These are phyloP conservation scores for Nicotiana knightiana DNA, from an alignment of 257 asterid species.

Conservation along the genomic window DNA sequence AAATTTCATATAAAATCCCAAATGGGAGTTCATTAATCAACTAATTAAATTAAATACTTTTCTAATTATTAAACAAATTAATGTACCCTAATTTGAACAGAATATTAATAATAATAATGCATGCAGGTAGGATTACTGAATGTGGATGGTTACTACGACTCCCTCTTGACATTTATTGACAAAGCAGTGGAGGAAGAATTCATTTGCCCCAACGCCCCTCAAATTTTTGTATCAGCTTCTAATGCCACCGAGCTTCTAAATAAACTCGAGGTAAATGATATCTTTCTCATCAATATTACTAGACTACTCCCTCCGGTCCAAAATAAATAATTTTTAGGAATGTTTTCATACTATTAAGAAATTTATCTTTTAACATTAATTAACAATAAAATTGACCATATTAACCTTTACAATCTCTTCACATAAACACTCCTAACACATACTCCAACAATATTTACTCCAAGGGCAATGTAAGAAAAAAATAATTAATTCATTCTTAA, in stretches of 20 bases:
- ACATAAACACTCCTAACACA: too few relatives aligned
- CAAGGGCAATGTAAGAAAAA: too few relatives aligned
- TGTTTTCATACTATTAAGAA: too few relatives aligned
- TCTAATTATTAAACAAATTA: too few relatives aligned
- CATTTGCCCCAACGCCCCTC: slow-evolving; percentile 42
- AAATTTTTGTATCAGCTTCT: slow-evolving; percentile 41
- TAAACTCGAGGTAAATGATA: slow-evolving; percentile 41
- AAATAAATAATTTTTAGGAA: too few relatives aligned
- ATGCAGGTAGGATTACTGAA: slow-evolving; percentile 47
- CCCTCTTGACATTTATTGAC: slow-evolving; percentile 45
- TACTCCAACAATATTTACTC: too few relatives aligned
- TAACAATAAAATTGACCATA: too few relatives aligned
- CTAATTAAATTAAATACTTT: background rate
- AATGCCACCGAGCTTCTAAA: slow-evolving; percentile 39
- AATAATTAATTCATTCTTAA: too few relatives aligned
- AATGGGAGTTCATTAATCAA: background rate
- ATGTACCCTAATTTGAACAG: background rate
- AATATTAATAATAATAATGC: background rate
- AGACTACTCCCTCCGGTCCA: too few relatives aligned
- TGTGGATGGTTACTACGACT: slow-evolving; percentile 54
- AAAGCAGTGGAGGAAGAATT: slow-evolving; percentile 56
- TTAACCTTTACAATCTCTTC: too few relatives aligned
- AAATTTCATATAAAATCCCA: background rate
- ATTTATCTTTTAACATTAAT: too few relatives aligned
- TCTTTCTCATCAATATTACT: too few relatives aligned